Evolutionary conservation across 83 land plant genomes (phyloP).

Genomic region (Picea abies): DNA sequence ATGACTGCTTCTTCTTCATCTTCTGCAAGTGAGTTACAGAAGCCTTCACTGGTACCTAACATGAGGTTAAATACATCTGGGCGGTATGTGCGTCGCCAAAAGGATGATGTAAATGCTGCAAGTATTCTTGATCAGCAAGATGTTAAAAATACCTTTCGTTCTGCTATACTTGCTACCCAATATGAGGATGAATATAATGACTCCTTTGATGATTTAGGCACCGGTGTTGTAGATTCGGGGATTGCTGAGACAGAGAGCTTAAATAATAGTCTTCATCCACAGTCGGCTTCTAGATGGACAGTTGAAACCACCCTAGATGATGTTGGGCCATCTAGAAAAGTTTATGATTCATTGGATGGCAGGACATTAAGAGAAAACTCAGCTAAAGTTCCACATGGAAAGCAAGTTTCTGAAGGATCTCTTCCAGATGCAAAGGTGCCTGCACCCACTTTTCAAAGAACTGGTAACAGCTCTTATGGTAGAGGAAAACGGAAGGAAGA

Average conservation of each 20-base stretch:
- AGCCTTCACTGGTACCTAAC: background rate
- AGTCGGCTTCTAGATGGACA: constrained; percentile 8
- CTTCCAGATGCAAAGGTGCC: background rate
- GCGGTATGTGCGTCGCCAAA: constrained; percentile 56
- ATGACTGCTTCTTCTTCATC: constrained; percentile 25
- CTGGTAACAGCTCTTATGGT: background rate
- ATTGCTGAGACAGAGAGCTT: constrained; percentile 69
- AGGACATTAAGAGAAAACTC: background rate
- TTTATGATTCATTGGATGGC: background rate
- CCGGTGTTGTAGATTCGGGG: constrained; percentile 60
- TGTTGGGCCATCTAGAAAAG: constrained; percentile 10
- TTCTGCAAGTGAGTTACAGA: constrained; percentile 13
- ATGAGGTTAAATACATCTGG: constrained; percentile 28
- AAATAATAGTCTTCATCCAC: constrained; percentile 30
- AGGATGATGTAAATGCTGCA: constrained; percentile 25
- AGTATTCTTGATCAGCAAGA: constrained; percentile 51
- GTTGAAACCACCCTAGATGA: background rate
- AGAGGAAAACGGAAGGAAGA: constrained; percentile 13
- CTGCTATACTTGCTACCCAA: constrained; percentile 63
- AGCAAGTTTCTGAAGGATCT: background rate
- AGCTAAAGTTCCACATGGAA: background rate
- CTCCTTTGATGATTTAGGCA: constrained; percentile 93
- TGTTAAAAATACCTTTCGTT: constrained; percentile 41
- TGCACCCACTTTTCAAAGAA: constrained; percentile 9
- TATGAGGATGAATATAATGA: constrained; percentile 99